Conservation (phyloP, 2,329 filamentous ascomycete species). For the Fusarium nisikadoi region DNA sequence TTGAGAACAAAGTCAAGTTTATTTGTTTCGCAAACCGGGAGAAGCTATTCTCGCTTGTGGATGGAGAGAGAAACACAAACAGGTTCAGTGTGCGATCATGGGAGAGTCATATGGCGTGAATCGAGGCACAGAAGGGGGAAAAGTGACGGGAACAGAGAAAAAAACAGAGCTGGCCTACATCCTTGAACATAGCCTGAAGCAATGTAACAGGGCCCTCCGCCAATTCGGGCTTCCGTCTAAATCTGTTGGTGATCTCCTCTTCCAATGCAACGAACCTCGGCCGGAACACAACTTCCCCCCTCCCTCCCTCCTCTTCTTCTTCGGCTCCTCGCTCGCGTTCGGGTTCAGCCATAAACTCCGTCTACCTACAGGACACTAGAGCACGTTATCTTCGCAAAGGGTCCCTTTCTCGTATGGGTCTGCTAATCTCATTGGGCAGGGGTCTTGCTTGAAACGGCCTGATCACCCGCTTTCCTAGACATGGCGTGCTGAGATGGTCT, state of each 20-base stretch:
- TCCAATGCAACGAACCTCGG: slow-evolving; percentile 24
- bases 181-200: slow-evolving; percentile 8
- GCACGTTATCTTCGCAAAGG: slow-evolving; percentile 10
- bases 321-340: slow-evolving; percentile 29
- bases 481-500: slow-evolving; percentile 8
- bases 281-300: slow-evolving; percentile 12
- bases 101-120: not conserved
- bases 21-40: not conserved
- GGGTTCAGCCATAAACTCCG: slow-evolving; percentile 12
- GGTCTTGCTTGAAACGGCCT: slow-evolving; percentile 1
- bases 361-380: slow-evolving; percentile 1
- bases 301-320: not conserved
- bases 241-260: slow-evolving; percentile 14
- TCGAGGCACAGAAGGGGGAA: not conserved
- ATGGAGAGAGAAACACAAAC: not conserved
- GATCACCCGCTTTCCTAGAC: not conserved
- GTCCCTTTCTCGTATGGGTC: not conserved
- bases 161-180: not conserved
- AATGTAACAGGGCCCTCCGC: not conserved
- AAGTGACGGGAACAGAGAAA: not conserved
- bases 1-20: not conserved
- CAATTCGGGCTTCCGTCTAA: not conserved
- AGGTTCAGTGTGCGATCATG: not conserved
- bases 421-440: slow-evolving; percentile 13
- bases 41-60: not conserved